Evolutionary conservation across 371 early-diverging fungal species (phyloP).

Genomic region (Polyrhizophydium stewartii): DNA sequence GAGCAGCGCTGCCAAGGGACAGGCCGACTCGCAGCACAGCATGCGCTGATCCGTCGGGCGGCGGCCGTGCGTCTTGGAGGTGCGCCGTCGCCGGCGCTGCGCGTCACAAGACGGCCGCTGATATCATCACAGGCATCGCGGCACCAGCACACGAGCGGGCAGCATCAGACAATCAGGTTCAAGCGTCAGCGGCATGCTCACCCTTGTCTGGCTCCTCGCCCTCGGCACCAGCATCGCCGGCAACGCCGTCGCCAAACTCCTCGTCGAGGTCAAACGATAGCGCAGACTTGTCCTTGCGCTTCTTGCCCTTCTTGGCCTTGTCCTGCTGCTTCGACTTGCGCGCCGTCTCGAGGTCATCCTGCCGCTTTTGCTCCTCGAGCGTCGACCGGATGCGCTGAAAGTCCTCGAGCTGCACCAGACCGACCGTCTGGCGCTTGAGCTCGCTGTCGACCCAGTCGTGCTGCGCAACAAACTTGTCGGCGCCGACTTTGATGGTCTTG

Average conservation of each 20-base stretch:
- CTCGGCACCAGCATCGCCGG: too few relatives aligned
- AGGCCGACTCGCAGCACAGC: too few relatives aligned
- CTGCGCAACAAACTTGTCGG: slow-evolving; percentile 79
- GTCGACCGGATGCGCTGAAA: slow-evolving; percentile 81
- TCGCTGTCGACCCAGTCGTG: slow-evolving; percentile 73
- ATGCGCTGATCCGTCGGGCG: too few relatives aligned
- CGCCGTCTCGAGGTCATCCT: slow-evolving; percentile 44
- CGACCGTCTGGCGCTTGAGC: slow-evolving; percentile 83
- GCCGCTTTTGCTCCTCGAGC: slow-evolving; percentile 72
- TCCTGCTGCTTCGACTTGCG: neutral
- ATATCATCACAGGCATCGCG: too few relatives aligned
- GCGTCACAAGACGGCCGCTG: too few relatives aligned
- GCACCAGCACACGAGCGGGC: too few relatives aligned
- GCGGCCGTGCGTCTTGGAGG: too few relatives aligned
- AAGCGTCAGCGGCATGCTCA: too few relatives aligned
- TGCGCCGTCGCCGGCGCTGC: too few relatives aligned
- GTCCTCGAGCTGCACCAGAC: slow-evolving; percentile 83
- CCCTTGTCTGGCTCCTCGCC: too few relatives aligned
- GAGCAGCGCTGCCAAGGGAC: too few relatives aligned
- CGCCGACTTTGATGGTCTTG: slow-evolving; percentile 66
- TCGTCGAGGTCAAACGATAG: slow-evolving; percentile 62
- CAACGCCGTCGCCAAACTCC: neutral
- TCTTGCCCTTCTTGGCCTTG: slow-evolving; percentile 48
- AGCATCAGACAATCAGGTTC: too few relatives aligned
- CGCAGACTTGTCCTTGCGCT: slow-evolving; percentile 45